A percentile compares a stretch with the other conserved stretches of the same genome.
Conservation (phyloP, 257 asterid genomes). For the Nicotiana otophora region DNA sequence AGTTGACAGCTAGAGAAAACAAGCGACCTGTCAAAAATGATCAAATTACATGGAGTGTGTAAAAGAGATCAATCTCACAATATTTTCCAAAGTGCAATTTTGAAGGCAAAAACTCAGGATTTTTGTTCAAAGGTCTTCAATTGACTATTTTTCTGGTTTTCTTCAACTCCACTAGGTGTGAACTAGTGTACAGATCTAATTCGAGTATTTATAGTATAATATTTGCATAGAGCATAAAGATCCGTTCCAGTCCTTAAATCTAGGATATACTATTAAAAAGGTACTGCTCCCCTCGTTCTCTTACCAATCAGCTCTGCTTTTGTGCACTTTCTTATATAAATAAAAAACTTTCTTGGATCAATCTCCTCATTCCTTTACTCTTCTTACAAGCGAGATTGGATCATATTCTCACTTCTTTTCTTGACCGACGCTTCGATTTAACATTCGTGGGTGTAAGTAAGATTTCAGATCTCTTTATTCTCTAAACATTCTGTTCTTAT, state of each 20-base stretch:
- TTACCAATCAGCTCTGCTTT: background rate
- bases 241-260: background rate
- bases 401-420: background rate
- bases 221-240: conserved; percentile 4
- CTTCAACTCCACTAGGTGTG: background rate
- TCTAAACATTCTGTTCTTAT: background rate
- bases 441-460: background rate
- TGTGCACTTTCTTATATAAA: background rate
- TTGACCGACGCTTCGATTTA: background rate
- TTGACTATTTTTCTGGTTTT: background rate
- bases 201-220: background rate
- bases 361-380: background rate
- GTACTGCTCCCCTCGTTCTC: background rate
- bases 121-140: background rate
- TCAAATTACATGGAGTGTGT: background rate
- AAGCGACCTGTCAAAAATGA: background rate
- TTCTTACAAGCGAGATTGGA: background rate
- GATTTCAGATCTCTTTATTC: background rate
- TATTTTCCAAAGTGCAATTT: background rate
- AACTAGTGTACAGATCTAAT: background rate
- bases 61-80: background rate
- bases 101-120: background rate
- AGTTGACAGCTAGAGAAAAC: background rate
- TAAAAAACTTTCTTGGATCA: background rate
- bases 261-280: background rate